Base-by-base conservation (phyloP, 2,329 filamentous ascomycete genomes). In the Rutstroemia sp. region DNA sequence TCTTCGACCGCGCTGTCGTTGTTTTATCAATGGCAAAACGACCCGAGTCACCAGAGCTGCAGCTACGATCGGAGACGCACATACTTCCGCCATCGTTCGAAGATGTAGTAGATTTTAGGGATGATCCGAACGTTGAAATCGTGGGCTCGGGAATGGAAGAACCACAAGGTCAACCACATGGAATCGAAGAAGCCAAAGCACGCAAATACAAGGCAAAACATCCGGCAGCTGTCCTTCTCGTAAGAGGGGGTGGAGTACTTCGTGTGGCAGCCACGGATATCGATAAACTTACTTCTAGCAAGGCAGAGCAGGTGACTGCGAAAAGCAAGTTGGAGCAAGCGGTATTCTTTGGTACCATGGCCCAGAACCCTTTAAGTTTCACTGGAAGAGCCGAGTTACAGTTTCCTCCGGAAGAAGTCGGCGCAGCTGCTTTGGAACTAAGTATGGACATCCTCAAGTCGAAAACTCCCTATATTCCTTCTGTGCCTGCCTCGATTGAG, bases 241-340 rank as follows among this genome's bases (percentile, higher is more conserved):
- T 87, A 25, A 80, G 83, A 57, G 83, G 83, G 12, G 79, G 79
- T 2, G 85, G 85, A 16, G 74, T 82, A 19, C 72, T 88, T 25
- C 79, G 84, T 51, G 71, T 87, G 44, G 75, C 80, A 18, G 77
- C 81, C 19, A 77, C 78, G 7, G 80, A 86, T 51, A 73, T 82
- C 47, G 78, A 82, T 60, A 80, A 78, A 58, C 84, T 86, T 64
- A 77, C 77, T 12, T 80, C 79, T 59, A 79, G 80, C 52, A 72
- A 74, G 53, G 77, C 81, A 4, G 83, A 82, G 1, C 73, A 77
- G 62, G 81, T 95, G 16, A 92, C 88, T 1, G 88, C 90, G 6
- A 94, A 90, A 72, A 89, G 85, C 72, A 96, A 94, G 72, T 79
- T 99, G 42, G 90, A 96, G 68, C 92, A 99, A 73, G 92, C 92